Conservation (phyloP, 108 stramenopile genomes). For the Nitzschia sp. region DNA sequence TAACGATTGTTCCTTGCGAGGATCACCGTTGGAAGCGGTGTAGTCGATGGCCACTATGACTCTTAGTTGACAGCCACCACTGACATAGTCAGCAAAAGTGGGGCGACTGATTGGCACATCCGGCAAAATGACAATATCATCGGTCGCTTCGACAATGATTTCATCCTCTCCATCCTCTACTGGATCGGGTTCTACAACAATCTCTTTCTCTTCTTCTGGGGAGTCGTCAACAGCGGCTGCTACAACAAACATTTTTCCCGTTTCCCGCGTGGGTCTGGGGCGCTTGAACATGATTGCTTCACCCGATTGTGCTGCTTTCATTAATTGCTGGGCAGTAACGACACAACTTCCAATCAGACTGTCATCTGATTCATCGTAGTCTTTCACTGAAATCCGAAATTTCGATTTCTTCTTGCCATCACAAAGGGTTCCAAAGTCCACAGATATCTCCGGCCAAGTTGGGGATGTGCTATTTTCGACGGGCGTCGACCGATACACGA, state of each 20-base stretch:
- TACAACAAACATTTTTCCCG: conserved; percentile 2
- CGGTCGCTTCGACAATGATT: not conserved
- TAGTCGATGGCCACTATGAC: conserved; percentile 85
- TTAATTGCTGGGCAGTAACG: conserved; percentile 41
- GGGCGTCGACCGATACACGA: conserved; percentile 29
- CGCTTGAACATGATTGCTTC: conserved; percentile 16
- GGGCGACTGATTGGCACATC: not conserved
- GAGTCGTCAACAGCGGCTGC: conserved; percentile 21
- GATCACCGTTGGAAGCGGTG: conserved; percentile 87
- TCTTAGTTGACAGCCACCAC: conserved; percentile 50
- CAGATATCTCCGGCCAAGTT: conserved; percentile 32
- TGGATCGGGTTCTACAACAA: not conserved
- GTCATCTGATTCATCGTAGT: conserved; percentile 50
- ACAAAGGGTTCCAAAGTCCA: conserved; percentile 41
- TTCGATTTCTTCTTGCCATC: conserved; percentile 40
- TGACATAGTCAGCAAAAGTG: conserved; percentile 47
- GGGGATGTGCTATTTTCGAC: conserved; percentile 49
- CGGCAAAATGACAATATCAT: conserved; percentile 17
- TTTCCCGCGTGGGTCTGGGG: conserved; percentile 36
- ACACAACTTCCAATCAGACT: conserved; percentile 51
- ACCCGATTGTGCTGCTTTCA: conserved; percentile 34
- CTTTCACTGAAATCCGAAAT: conserved; percentile 41
- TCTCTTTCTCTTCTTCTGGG: conserved; percentile 9
- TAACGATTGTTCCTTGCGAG: conserved; percentile 64
- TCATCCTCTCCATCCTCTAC: conserved; percentile 16